Base-by-base conservation (phyloP, 1,284 basidiomycete species). In the Cerioporus squamosus region DNA sequence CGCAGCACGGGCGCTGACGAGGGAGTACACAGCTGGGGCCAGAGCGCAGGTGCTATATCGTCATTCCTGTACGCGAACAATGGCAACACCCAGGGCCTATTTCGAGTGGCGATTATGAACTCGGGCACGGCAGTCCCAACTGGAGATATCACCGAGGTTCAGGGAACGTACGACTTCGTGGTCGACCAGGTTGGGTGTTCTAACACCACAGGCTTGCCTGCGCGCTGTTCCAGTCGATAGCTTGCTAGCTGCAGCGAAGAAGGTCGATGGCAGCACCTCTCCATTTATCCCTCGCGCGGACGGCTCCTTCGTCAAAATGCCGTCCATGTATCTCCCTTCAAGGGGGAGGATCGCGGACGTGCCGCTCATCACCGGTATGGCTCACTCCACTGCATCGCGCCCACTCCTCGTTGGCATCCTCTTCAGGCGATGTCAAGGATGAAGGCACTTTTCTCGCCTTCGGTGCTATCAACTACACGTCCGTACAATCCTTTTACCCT, bases 41-140 rank as follows among this genome's bases (percentile, higher is more conserved):
- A 78, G 61, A 75, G 72, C 33, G 77, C 78, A 5, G 79, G 79
- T 7, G 65, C 74, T 1, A 68, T 72, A 36, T 75, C 73, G 23
- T 71, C 73, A 8, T 61, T 63, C 9, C 46, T 74, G 67, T 23
- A 73, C 20, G 59, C 68, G 23, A 74, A 74, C 52, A 66, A 64
- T 9, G 72, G 73, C 9, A 44, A 74, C 51, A 64, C 61, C 18
- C 65, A 72, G 36, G 73, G 72, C 12, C 66, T 75, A 6, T 75
- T 75, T 60, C 70, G 68, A 18, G 74, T 62, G 23, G 73, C 62
- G 8, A 66, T 73, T 53, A 73, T 76, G 75, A 55, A 75, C 49
- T 75, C 74, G 2, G 76, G 76, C 2, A 66, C 68, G 0, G 69
- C 74, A 2, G 59, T 68, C 36, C 71, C 75, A 2, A 61, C 68